Base-by-base conservation (phyloP, 805 yeast species). In the Starmerella bombi region DNA sequence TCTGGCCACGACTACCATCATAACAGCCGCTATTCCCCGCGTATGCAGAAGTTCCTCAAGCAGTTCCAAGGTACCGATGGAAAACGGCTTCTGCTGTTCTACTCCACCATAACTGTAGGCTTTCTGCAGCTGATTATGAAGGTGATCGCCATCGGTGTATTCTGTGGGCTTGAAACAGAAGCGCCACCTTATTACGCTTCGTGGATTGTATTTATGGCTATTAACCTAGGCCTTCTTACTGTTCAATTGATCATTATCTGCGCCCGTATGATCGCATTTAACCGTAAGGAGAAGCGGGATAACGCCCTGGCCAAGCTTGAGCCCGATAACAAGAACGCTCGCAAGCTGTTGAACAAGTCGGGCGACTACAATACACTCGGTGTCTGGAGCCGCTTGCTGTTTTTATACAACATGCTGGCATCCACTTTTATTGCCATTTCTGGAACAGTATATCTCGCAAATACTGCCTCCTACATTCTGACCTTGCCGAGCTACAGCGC, bases 131-230 rank as follows among this genome's bases (percentile, higher is more conserved):
- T 48, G n/a, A 45, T 38, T 25, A 16, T 48, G 20, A 48, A 48
- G 32, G 37, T 48, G 16, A 44, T 38, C 1, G 30, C 43, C 15
- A 38, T 46, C 6, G 33, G 42, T 23, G 28, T 48, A n/a, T 44
- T 43, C 22, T 43, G 46, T 31, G 32, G 32, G 19, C 36, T 43
- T 7, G 25, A 28, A 16, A 9, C 20, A 15, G 43, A 42, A 18
- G 18, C 40, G 10, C 45, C 45, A 20, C 31, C 37, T 2, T 20
- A n/a, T 14, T 40, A 25, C 16, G 32, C 36, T 1, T 35, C 44
- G 2, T 47, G 50, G 52, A 42, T 40, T n/a, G 49, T 40, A 5
- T 42, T 49, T 32, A 36, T 37, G 14, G 30, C 38, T n/a, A 48
- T 49, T 15, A 42, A 48, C 30, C 27, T 48, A 5, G 33, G 36